Evolutionary conservation across 2,329 filamentous ascomycete species (phyloP).

Genomic region (Monilinia fructigena): DNA sequence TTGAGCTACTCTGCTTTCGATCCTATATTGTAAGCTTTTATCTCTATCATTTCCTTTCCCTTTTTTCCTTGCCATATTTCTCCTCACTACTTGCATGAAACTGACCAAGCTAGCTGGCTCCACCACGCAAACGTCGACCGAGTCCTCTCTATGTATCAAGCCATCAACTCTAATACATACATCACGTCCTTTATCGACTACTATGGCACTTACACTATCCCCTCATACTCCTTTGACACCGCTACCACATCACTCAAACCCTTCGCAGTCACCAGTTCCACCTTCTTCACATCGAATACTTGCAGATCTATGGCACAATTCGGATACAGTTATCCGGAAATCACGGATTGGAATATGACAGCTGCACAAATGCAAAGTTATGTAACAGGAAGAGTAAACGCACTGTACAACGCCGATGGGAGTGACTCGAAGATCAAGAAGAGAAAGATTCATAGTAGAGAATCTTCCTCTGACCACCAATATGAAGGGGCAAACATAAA

Average conservation of each 20-base stretch:
- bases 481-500: neutral
- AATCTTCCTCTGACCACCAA: neutral
- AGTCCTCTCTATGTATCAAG: constrained; percentile 54
- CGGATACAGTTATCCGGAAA: constrained; percentile 37
- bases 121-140: constrained; percentile 60
- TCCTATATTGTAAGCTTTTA: constrained; percentile 46
- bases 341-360: constrained; percentile 52
- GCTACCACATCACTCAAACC: constrained; percentile 35
- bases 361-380: constrained; percentile 54
- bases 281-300: constrained; percentile 30
- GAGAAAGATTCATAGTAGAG: neutral
- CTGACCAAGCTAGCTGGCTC: constrained; percentile 45
- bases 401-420: constrained; percentile 45
- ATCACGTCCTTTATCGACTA: constrained; percentile 38
- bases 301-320: constrained; percentile 29
- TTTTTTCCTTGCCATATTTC: neutral
- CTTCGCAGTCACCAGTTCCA: constrained; percentile 36
- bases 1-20: constrained; percentile 48
- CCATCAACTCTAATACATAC: constrained; percentile 41
- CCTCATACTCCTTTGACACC: constrained; percentile 31
- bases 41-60: neutral
- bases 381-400: constrained; percentile 59
- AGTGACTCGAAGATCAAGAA: constrained; percentile 18
- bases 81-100: neutral
- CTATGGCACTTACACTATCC: constrained; percentile 40